phyloP scores from a whole-genome alignment of 2,329 filamentous ascomycete species.

The Fusarium sarcochroum region DNA sequence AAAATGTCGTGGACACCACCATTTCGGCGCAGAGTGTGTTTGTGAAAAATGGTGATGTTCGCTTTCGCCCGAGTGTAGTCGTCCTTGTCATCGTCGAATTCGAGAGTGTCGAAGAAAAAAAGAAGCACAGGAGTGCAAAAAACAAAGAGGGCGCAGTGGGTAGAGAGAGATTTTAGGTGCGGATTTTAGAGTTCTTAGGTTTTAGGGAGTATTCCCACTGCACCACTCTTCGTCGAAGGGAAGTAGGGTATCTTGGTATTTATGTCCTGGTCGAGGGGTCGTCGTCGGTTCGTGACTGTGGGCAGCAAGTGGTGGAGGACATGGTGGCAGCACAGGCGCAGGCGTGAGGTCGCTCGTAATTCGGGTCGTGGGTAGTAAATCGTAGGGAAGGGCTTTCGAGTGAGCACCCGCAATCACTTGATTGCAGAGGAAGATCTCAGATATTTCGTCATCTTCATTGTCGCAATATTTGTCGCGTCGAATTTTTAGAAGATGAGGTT shows the following conservation, averaged over 20 bases:
- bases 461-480: background rate
- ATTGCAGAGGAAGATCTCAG: background rate
- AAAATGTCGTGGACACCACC: too few species aligned
- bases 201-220: too few species aligned
- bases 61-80: too few species aligned
- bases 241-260: background rate
- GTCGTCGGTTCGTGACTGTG: background rate
- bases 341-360: background rate
- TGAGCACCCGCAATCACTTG: conserved; percentile 1
- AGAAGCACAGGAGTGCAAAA: too few species aligned
- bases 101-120: too few species aligned
- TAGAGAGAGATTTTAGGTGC: too few species aligned
- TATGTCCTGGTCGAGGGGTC: background rate
- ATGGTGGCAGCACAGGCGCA: background rate
- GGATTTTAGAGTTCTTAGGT: background rate
- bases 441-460: background rate
- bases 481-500: background rate
- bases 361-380: background rate
- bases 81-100: too few species aligned
- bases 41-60: too few species aligned
- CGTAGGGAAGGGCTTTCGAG: too few species aligned
- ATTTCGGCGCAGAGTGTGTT: too few species aligned
- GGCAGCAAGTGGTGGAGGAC: background rate
- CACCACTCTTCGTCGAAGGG: conserved; percentile 1
- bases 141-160: too few species aligned